Conservation (phyloP, 2,329 filamentous ascomycete genomes). For the Graphium sp. region DNA sequence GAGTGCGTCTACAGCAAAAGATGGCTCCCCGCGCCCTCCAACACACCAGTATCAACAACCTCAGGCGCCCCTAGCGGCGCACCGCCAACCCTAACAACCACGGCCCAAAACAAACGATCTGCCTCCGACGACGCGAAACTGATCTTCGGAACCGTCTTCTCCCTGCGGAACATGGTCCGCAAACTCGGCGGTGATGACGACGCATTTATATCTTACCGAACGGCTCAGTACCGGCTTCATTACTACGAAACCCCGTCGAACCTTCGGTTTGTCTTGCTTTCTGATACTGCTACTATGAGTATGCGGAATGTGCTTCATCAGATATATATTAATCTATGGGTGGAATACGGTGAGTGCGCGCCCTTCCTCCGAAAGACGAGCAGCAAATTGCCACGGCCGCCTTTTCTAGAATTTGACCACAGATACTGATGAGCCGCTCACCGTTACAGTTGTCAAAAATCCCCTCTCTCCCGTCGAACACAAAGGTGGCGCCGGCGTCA, state of each 20-base stretch:
- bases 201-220: conserved; percentile 87
- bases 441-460: conserved; percentile 46
- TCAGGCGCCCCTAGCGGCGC: conserved; percentile 15
- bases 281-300: conserved; percentile 73
- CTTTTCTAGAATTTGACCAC: no score
- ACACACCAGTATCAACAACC: conserved; percentile 24
- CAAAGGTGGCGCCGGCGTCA: conserved; percentile 50
- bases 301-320: conserved; percentile 92
- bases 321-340: conserved; percentile 96
- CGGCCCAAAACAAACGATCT: conserved; percentile 9
- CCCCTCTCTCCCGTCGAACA: conserved; percentile 53
- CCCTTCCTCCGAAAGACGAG: no score
- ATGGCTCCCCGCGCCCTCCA: conserved; percentile 44
- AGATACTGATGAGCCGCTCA: conserved; percentile 3
- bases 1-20: conserved; percentile 93
- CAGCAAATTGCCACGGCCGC: no score
- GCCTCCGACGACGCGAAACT: conserved; percentile 80
- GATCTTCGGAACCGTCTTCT: conserved; percentile 94
- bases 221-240: conserved; percentile 91
- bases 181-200: conserved; percentile 90
- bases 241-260: conserved; percentile 97
- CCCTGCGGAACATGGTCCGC: conserved; percentile 86
- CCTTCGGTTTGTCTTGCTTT: conserved; percentile 92
- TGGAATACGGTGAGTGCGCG: conserved; percentile 61
- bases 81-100: conserved; percentile 5